Percentiles rank a stretch among this genome's conserved stretches.
These are phyloP conservation scores for Claviceps africana DNA, from an alignment of 2,329 filamentous ascomycete species.

Conservation along the genomic window DNA sequence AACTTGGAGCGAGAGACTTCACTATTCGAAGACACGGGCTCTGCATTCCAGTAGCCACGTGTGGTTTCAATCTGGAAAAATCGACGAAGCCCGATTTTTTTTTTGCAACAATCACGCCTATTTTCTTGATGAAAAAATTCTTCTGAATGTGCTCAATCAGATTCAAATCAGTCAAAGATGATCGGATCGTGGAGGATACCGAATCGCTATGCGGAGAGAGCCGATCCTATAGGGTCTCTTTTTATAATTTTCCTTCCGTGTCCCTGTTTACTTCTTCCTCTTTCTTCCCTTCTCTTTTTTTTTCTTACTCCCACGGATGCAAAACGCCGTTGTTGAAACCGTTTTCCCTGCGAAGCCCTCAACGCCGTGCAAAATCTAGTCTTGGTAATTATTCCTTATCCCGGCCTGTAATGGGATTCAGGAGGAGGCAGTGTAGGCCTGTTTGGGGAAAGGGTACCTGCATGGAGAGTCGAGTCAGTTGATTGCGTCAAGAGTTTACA, in stretches of 20 bases:
- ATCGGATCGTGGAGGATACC: conserved; percentile 29
- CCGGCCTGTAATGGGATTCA: conserved; percentile 13
- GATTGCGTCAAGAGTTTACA: conserved; percentile 1
- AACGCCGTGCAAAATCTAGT: conserved; percentile 26
- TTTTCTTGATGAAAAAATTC: neutral
- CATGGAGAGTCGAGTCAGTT: conserved; percentile 4
- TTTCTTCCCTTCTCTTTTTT: neutral
- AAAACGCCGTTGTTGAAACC: conserved; percentile 43
- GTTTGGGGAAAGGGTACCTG: conserved; percentile 73
- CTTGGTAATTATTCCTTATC: conserved; percentile 5
- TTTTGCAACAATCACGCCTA: conserved; percentile 2
- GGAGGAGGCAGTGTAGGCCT: conserved; percentile 47
- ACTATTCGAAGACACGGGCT: neutral
- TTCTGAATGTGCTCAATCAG: conserved; percentile 1
- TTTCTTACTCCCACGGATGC: conserved; percentile 17
- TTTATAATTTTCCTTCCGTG: neutral
- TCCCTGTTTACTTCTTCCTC: conserved; percentile 7
- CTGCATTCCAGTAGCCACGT: neutral
- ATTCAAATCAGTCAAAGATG: conserved; percentile 1
- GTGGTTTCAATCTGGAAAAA: neutral
- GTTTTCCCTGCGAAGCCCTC: conserved; percentile 25
- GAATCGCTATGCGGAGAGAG: conserved; percentile 21
- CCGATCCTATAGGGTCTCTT: conserved; percentile 12
- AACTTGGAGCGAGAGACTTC: neutral
- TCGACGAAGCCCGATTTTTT: neutral